These are phyloP conservation scores for Chrysoporthe deuterocubensis DNA, from an alignment of 2,329 filamentous ascomycete genomes.

Conservation along the genomic window DNA sequence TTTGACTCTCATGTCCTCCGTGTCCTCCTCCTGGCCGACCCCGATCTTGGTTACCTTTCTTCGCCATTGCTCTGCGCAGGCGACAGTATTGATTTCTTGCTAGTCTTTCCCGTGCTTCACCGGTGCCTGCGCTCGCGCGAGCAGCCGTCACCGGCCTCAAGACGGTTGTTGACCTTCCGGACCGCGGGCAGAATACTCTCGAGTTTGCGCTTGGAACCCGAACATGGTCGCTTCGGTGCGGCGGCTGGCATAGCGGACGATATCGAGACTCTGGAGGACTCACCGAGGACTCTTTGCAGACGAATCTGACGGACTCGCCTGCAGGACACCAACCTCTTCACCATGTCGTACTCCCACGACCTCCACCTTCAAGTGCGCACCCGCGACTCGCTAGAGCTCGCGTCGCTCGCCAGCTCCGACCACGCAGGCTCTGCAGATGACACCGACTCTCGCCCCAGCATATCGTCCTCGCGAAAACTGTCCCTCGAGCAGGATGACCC, in stretches of 20 bases:
- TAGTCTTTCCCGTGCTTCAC: not conserved
- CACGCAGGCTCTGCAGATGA: conserved; percentile 58
- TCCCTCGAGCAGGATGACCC: conserved; percentile 89
- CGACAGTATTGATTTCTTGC: not conserved
- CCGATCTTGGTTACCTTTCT: not conserved
- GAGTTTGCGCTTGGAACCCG: not conserved
- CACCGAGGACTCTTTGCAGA: conserved; percentile 6
- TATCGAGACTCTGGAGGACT: conserved; percentile 15
- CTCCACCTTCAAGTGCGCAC: conserved; percentile 51
- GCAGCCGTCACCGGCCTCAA: not conserved
- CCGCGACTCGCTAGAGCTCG: conserved; percentile 95
- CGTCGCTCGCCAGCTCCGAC: conserved; percentile 87
- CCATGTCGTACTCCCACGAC: conserved; percentile 48
- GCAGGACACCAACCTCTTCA: conserved; percentile 6
- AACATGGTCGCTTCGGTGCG: conserved; percentile 24
- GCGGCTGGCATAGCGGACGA: conserved; percentile 15
- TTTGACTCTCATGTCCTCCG: not conserved
- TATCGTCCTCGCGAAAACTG: conserved; percentile 88
- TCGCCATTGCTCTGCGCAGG: not conserved
- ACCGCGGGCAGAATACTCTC: not conserved
- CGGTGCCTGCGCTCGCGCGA: conserved; percentile 4
- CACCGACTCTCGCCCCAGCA: conserved; percentile 81
- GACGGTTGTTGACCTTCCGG: not conserved
- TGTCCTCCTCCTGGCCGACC: not conserved
- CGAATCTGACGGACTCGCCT: conserved; percentile 19